These are phyloP conservation scores for Daldinia vernicosa DNA, from an alignment of 495 filamentous ascomycete genomes.

Conservation along the genomic window DNA sequence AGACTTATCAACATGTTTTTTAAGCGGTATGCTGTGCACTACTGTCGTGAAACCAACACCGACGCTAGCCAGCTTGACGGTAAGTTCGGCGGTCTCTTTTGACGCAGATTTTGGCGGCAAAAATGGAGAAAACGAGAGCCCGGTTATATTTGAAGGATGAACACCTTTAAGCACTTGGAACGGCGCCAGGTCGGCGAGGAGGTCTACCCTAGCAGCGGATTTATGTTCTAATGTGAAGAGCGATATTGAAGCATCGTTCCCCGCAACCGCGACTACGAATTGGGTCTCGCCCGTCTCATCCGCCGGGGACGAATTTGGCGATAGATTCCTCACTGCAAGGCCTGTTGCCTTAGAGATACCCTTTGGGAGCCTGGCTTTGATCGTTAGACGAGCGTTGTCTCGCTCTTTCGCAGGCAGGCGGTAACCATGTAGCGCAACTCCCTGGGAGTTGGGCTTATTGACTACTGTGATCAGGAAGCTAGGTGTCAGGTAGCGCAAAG, in stretches of 20 bases:
- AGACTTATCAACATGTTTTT: constrained; percentile 54
- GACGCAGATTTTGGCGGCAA: constrained; percentile 58
- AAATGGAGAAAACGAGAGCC: constrained; percentile 80
- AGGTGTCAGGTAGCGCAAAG: constrained; percentile 78
- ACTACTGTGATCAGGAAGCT: constrained; percentile 74
- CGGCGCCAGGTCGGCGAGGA: constrained; percentile 63
- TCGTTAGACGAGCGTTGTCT: constrained; percentile 53
- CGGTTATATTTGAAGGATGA: constrained; percentile 87
- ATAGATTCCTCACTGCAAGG: constrained; percentile 75
- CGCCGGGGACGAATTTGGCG: constrained; percentile 56
- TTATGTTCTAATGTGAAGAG: constrained; percentile 75
- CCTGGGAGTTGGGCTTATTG: constrained; percentile 58
- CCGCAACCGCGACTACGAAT: constrained; percentile 81
- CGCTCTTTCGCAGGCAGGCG: constrained; percentile 54
- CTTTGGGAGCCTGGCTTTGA: constrained; percentile 54
- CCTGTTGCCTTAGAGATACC: constrained; percentile 65
- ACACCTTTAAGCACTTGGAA: constrained; percentile 75
- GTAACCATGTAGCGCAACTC: constrained; percentile 62
- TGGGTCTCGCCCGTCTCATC: constrained; percentile 67
- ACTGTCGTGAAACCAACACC: constrained; percentile 86
- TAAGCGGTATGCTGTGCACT: constrained; percentile 83
- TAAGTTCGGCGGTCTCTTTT: constrained; percentile 64
- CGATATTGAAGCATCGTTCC: constrained; percentile 81
- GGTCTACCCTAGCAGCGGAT: constrained; percentile 54
- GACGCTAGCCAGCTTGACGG: constrained; percentile 78